A percentile compares a stretch with the other conserved stretches of the same genome.
phyloP scores from a whole-genome alignment of 2,329 filamentous ascomycete genomes.

The Corynespora cassiicola region DNA sequence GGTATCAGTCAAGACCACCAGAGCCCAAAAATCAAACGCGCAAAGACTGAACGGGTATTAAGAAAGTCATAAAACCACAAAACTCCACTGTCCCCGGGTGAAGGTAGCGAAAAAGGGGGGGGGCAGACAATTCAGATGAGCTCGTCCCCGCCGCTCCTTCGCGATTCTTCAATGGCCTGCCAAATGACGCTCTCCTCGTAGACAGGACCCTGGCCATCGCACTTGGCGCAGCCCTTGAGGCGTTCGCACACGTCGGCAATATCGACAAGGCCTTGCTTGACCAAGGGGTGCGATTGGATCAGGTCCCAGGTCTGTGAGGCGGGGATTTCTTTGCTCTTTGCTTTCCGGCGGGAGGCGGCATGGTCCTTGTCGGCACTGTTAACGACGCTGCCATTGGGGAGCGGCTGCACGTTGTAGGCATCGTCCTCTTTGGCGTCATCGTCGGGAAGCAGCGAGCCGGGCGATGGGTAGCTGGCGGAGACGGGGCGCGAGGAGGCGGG shows the following conservation, averaged over 20 bases:
- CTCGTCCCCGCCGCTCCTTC: constrained; percentile 79
- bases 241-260: constrained; percentile 80
- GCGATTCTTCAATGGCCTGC: constrained; percentile 78
- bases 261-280: constrained; percentile 78
- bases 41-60: no score
- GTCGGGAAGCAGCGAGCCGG: constrained; percentile 32
- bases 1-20: no score
- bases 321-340: constrained; percentile 35
- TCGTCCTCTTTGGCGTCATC: constrained; percentile 27
- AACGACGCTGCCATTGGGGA: constrained; percentile 36
- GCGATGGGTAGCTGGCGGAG: constrained; percentile 48
- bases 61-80: no score
- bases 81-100: background rate
- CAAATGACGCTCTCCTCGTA: constrained; percentile 80
- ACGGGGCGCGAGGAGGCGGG: constrained; percentile 50
- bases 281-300: constrained; percentile 81
- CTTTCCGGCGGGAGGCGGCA: constrained; percentile 22
- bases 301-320: constrained; percentile 78
- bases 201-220: constrained; percentile 85
- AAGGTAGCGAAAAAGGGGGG: no score
- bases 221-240: constrained; percentile 76
- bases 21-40: no score
- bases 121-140: no score
- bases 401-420: constrained; percentile 35
- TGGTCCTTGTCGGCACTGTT: constrained; percentile 38